Evolutionary conservation across 2,329 filamentous ascomycete species (phyloP), one percentile per base, ranked within the genome.

Genomic region (Septoria linicola): DNA sequence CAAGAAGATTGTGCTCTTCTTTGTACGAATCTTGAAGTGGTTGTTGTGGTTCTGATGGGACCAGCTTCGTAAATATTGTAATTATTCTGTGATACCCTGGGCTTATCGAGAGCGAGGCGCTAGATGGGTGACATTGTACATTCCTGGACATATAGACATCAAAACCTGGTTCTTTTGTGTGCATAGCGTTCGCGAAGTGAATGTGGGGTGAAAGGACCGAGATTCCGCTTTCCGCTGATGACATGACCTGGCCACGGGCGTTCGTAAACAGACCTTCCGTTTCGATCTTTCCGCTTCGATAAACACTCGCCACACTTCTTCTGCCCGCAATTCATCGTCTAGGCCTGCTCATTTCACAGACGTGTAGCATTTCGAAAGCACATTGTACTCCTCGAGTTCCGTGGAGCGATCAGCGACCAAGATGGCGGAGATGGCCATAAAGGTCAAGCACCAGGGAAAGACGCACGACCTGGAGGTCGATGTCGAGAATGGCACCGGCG

Each of bases 391-490:
- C 8, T 14, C 32, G 34, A 16, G 19, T 27, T 34, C 8, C 21
- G 16, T 17, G 17, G 34, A 36, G 19, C 21, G 19, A 37, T 30
- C 8, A 6, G 3, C 30, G n/a, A 19, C 34, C 35, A 58, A 31
- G 37, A 68, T 68, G 66, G 59, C 63, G 55, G 59, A 65, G 14
- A 60, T 69, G 27, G 56, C 66, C 31, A 60, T 99, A 62, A 79
- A 90, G 68, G 86, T 99, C 62, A 97, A 95, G 74, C 92, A 99
- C 70, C 85, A 90, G 69, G 92, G 92, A 75, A 96, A 93, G 72
- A 92, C 91, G 70, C 87, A 97, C 76, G 85, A 97, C 68, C 82
- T 99, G 70, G 92, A 97, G 56, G 82, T 99, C 65, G 92, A 97
- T 69, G 80, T 88, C 36, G 78, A 81, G 20, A 85, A 88, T 42